phyloP scores from a whole-genome alignment of 129 eudicot species.

The Deinandra increscens region DNA sequence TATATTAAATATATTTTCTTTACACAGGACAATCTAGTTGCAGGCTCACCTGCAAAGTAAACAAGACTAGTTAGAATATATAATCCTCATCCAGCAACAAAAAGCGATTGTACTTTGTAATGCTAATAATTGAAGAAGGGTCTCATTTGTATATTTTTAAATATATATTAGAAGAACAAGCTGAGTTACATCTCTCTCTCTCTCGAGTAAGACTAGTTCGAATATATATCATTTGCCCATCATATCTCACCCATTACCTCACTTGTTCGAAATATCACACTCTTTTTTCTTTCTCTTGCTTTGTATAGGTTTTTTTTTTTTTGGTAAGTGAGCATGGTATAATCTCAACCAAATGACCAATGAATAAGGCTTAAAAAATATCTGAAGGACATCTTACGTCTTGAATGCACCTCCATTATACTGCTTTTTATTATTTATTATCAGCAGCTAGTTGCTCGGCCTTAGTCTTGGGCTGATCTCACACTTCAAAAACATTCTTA shows the following conservation, averaged over 20 bases:
- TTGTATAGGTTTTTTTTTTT: background rate
- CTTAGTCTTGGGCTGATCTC: too few relatives aligned
- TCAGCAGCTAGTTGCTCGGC: too few relatives aligned
- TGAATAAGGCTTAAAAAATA: background rate
- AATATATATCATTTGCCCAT: background rate
- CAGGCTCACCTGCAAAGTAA: background rate
- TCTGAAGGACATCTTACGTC: background rate
- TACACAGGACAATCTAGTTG: background rate
- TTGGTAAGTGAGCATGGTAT: background rate
- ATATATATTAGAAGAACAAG: background rate
- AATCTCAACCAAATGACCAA: background rate
- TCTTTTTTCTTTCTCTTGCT: background rate
- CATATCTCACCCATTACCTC: background rate
- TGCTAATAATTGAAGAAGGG: background rate
- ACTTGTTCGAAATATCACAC: background rate
- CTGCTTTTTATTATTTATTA: background rate
- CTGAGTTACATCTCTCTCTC: background rate
- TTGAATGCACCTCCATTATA: background rate
- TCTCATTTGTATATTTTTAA: background rate
- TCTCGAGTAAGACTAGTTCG: background rate
- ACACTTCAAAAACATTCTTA: too few relatives aligned
- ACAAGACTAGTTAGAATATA: constrained; percentile 9
- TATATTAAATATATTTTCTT: background rate
- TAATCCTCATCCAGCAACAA: constrained; percentile 4
- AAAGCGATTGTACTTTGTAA: background rate